These are phyloP conservation scores for Conringia planisiliqua DNA, from an alignment of 345 rosid genomes.

Conservation along the genomic window DNA sequence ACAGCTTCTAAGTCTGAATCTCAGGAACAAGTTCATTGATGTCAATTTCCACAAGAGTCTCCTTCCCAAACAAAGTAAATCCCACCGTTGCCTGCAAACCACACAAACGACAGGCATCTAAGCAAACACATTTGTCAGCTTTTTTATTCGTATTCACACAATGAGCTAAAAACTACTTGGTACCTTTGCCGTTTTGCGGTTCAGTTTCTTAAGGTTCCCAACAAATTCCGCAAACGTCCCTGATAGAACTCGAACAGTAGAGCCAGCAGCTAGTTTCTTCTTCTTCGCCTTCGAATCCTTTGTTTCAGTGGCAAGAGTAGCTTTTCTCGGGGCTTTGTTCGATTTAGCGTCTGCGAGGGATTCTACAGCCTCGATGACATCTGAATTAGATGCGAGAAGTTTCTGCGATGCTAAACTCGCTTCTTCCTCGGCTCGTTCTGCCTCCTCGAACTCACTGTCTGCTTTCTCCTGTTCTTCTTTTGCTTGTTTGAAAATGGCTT, in stretches of 20 bases:
- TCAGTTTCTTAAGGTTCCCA: slow-evolving; percentile 71
- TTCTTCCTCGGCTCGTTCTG: slow-evolving; percentile 38
- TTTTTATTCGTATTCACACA: not conserved
- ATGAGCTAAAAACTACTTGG: not conserved
- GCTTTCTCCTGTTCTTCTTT: slow-evolving; percentile 71
- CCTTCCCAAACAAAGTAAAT: slow-evolving; percentile 81
- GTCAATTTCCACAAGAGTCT: slow-evolving; percentile 73
- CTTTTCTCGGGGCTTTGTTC: slow-evolving; percentile 34
- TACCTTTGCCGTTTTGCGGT: slow-evolving; percentile 76
- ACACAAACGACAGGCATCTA: not conserved
- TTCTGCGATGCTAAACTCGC: slow-evolving; percentile 20
- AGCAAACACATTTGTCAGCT: slow-evolving; percentile 5
- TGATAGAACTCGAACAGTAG: slow-evolving; percentile 65
- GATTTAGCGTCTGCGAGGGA: slow-evolving; percentile 38
- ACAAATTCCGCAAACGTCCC: slow-evolving; percentile 75
- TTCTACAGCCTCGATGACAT: slow-evolving; percentile 23
- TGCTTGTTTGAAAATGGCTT: slow-evolving; percentile 63
- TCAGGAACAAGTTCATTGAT: slow-evolving; percentile 64
- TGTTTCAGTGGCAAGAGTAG: slow-evolving; percentile 23
- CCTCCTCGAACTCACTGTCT: slow-evolving; percentile 62
- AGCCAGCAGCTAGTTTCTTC: slow-evolving; percentile 49
- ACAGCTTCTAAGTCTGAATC: slow-evolving; percentile 36
- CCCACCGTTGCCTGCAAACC: slow-evolving; percentile 79
- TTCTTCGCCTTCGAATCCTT: slow-evolving; percentile 34
- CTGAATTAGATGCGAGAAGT: slow-evolving; percentile 21